Base-by-base conservation (phyloP, 495 filamentous ascomycete genomes). In the Astrothelium subdiscretum region DNA sequence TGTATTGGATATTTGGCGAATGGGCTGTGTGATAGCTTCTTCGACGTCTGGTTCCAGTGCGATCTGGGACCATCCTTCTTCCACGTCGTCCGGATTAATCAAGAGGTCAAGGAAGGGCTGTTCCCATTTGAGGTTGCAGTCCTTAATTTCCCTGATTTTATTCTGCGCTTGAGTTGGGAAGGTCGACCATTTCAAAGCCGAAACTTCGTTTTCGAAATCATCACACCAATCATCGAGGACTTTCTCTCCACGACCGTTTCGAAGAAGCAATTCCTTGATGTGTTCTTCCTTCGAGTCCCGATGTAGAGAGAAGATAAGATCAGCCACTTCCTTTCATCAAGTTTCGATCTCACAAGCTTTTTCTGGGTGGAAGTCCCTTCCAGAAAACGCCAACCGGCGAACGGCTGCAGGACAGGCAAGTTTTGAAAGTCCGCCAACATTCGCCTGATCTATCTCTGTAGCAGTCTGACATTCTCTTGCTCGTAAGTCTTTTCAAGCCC, bases 11-110 rank as follows among this genome's bases (percentile, higher is more conserved):
- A 97, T 82, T 0, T 95, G 94, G 32, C 96, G 92, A 60, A 98
- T 97, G 0, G 95, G 97, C 70, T 98, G 95, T 73, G 90, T 87
- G 59, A 98, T 86, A 57, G 95, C 92, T 66, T 92, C 90, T 78
- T 97, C 97, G 70, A 97, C 92, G 66, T 96, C 90, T 31, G 84
- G 5, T 38, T 38, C 35, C 35, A 38, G 35, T 38, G 35, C 35
- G 35, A 38, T 38, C 35, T 38, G 35, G 15, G 35, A 38, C 35
- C 35, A 38, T 15, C 35, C 35, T 38, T 38, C 35, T 38, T 38
- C 35, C 35, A 38, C 35, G 15, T 38, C 35, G 5, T 38, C 6
- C 35, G 35, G 35, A 38, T 38, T 38, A 15, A 38, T 38, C 35
- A 38, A 38, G 15, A 6, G 15, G 35, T 38, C 35, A 15, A 38